Conservation (phyloP, 768 basidiomycete genomes). For the Tricholoma saponaceum region DNA sequence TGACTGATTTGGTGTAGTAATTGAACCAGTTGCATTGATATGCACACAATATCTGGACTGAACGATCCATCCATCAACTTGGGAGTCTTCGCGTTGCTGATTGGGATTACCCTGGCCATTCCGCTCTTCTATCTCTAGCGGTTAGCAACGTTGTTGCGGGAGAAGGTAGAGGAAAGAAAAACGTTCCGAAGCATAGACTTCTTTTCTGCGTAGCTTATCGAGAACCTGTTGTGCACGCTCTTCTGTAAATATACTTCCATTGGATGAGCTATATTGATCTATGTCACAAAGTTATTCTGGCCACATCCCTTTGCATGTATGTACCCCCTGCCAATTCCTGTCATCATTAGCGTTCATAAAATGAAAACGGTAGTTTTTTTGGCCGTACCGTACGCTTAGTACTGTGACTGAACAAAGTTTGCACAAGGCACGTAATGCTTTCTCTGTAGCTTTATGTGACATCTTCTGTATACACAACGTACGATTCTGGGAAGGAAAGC, state of each 20-base stretch:
- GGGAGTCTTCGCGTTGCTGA: slow-evolving; percentile 13
- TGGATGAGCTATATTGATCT: no score
- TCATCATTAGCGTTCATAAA: no score
- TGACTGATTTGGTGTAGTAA: slow-evolving; percentile 10
- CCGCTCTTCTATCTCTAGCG: slow-evolving; percentile 16
- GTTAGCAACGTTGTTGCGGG: slow-evolving; percentile 15
- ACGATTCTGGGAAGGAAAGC: no score
- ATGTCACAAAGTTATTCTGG: slow-evolving; percentile 1
- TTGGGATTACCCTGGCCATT: slow-evolving; percentile 14
- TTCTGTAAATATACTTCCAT: slow-evolving; percentile 6
- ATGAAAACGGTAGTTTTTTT: no score
- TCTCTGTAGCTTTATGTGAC: no score
- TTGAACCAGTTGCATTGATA: slow-evolving; percentile 17
- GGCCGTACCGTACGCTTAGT: no score
- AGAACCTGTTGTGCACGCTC: no score
- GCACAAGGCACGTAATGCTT: no score
- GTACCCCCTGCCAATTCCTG: no score
- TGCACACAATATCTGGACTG: slow-evolving; percentile 15
- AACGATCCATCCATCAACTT: slow-evolving; percentile 12
- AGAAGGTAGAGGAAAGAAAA: slow-evolving; percentile 12
- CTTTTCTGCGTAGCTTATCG: no score
- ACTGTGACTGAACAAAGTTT: no score
- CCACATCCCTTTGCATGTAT: slow-evolving; percentile 16
- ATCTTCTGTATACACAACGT: no score
- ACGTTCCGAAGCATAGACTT: slow-evolving; percentile 18